phyloP scores from a whole-genome alignment of 768 basidiomycete species.

The Lenzites betulinus region DNA sequence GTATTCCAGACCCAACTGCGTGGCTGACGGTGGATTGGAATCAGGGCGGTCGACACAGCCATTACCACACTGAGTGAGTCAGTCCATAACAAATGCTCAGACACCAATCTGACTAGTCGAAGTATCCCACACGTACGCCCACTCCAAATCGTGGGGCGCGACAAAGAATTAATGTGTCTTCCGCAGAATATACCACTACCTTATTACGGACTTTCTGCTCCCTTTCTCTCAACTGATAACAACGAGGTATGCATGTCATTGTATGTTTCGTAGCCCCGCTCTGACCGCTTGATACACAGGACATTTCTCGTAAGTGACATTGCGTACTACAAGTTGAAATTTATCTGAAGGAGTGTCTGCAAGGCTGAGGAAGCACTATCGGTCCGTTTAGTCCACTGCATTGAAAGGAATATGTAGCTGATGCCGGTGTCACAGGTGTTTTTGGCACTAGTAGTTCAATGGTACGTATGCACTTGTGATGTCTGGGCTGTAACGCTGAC shows the following conservation, averaged over 20 bases:
- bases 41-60: slow-evolving; percentile 27
- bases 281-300: neutral
- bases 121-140: slow-evolving; percentile 30
- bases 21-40: neutral
- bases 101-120: neutral
- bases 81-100: neutral
- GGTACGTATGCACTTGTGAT: neutral
- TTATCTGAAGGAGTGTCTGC: neutral
- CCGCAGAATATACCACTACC: slow-evolving; percentile 25
- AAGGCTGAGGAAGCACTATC: slow-evolving; percentile 25
- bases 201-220: slow-evolving; percentile 26
- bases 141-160: neutral
- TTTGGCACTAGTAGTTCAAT: slow-evolving; percentile 22
- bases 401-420: neutral
- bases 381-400: slow-evolving; percentile 1
- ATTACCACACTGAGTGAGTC: slow-evolving; percentile 26
- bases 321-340: neutral
- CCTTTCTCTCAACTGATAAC: slow-evolving; percentile 20
- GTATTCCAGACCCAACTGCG: neutral
- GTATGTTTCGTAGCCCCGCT: no score
- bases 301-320: slow-evolving; percentile 24
- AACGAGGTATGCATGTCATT: slow-evolving; percentile 14
- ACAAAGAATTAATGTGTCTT: neutral
- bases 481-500: neutral
- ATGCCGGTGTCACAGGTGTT: slow-evolving; percentile 9